phyloP scores from a whole-genome alignment of 106 monocot species.

The Iris macrosiphon region DNA sequence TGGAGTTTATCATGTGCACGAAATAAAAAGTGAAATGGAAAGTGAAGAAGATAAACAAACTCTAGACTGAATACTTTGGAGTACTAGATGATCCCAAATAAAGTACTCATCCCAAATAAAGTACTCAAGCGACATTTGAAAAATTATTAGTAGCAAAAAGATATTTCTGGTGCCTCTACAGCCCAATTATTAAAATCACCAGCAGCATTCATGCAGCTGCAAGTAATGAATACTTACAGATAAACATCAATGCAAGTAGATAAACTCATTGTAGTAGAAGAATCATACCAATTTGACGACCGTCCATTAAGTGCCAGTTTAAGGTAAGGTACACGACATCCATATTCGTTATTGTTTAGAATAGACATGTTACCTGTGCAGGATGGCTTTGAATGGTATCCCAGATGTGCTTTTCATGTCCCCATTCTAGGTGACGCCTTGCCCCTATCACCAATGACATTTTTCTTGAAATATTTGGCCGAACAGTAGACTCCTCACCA shows the following conservation, averaged over 20 bases:
- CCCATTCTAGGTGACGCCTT: constrained; percentile 92
- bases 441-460: constrained; percentile 92
- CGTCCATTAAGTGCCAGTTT: too few species aligned
- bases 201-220: background rate
- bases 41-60: too few species aligned
- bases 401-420: constrained; percentile 86
- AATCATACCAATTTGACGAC: too few species aligned
- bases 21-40: too few species aligned
- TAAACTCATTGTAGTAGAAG: background rate
- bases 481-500: constrained; percentile 45
- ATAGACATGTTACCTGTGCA: constrained; percentile 46
- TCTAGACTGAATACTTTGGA: too few species aligned
- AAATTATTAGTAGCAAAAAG: too few species aligned
- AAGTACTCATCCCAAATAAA: too few species aligned
- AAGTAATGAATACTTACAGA: background rate
- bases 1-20: too few species aligned
- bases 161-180: too few species aligned
- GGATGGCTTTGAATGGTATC: constrained; percentile 91
- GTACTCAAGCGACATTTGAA: too few species aligned
- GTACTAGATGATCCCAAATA: too few species aligned
- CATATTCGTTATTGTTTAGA: background rate
- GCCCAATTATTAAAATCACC: too few species aligned
- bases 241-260: background rate
- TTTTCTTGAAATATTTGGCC: constrained; percentile 61
- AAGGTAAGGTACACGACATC: background rate